phyloP scores from a whole-genome alignment of 2,329 filamentous ascomycete genomes.

The Penicillium sp. region DNA sequence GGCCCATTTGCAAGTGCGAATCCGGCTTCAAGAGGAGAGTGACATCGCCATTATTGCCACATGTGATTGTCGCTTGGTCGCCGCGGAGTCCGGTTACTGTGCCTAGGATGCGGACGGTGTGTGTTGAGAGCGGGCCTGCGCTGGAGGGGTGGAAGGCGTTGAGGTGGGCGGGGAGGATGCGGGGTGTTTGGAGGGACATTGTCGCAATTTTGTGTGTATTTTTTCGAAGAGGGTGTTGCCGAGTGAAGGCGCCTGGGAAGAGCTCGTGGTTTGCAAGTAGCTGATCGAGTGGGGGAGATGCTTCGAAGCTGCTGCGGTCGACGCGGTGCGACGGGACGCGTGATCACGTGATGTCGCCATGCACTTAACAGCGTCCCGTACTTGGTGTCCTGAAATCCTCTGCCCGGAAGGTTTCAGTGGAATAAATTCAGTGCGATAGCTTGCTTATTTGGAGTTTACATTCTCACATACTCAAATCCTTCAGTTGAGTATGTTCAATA shows the following conservation, averaged over 20 bases:
- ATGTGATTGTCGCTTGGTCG: constrained; percentile 77
- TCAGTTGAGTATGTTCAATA: background rate
- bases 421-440: no score
- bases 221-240: background rate
- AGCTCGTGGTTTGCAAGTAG: constrained; percentile 1
- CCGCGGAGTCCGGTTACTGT: constrained; percentile 81
- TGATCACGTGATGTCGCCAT: constrained; percentile 23
- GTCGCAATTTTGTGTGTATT: constrained; percentile 17
- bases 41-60: constrained; percentile 68
- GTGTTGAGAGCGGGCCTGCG: constrained; percentile 43
- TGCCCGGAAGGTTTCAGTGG: no score
- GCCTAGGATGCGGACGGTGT: constrained; percentile 81
- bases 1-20: constrained; percentile 48
- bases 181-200: constrained; percentile 77
- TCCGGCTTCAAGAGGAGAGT: constrained; percentile 70
- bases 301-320: background rate
- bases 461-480: no score
- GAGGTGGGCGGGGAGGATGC: constrained; percentile 79
- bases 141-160: constrained; percentile 67
- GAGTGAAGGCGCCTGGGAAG: background rate
- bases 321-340: constrained; percentile 26
- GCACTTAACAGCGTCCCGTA: background rate
- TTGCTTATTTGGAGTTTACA: no score
- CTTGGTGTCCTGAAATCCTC: no score
- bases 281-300: background rate